A percentile compares a stretch with the other conserved stretches of the same genome.
These are phyloP conservation scores for Apostasia ramifera DNA, from an alignment of 106 monocot genomes.

Conservation along the genomic window DNA sequence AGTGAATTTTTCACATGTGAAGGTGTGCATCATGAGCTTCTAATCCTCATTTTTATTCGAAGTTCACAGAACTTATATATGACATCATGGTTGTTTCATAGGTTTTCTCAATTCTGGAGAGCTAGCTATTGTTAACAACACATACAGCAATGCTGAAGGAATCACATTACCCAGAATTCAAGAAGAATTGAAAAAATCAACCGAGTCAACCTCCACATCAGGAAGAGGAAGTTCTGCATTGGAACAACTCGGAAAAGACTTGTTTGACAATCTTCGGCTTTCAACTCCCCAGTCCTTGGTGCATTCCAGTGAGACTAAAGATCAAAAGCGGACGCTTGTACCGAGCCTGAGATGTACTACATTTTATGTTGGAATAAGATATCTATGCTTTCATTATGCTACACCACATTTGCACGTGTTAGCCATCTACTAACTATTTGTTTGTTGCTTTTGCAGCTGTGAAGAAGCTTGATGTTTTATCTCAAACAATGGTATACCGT, in stretches of 20 bases:
- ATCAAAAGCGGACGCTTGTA: slow-evolving; percentile 9
- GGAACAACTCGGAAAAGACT: slow-evolving; percentile 54
- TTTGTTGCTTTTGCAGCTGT: slow-evolving; percentile 24
- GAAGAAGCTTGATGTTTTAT: slow-evolving; percentile 20
- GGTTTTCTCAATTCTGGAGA: slow-evolving; percentile 84
- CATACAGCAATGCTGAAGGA: slow-evolving; percentile 28
- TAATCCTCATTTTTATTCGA: neutral
- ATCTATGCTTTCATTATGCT: neutral
- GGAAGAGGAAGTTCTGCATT: slow-evolving; percentile 44
- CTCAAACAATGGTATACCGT: slow-evolving; percentile 40
- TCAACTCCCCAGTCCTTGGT: slow-evolving; percentile 44
- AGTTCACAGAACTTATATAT: too few relatives aligned
- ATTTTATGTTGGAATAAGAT: neutral
- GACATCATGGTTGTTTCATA: slow-evolving; percentile 14
- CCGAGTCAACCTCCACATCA: slow-evolving; percentile 55
- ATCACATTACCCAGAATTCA: slow-evolving; percentile 35
- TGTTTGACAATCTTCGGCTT: slow-evolving; percentile 55
- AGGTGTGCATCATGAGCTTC: slow-evolving; percentile 27
- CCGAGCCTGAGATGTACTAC: slow-evolving; percentile 24
- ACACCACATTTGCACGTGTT: neutral
- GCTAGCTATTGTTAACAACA: slow-evolving; percentile 53
- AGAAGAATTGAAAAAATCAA: slow-evolving; percentile 53
- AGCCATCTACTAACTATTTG: neutral
- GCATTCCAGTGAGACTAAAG: slow-evolving; percentile 1
- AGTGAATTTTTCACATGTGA: slow-evolving; percentile 78